Evolutionary conservation across 257 asterid species (phyloP).

Genomic region (Osmanthus fragrans): DNA sequence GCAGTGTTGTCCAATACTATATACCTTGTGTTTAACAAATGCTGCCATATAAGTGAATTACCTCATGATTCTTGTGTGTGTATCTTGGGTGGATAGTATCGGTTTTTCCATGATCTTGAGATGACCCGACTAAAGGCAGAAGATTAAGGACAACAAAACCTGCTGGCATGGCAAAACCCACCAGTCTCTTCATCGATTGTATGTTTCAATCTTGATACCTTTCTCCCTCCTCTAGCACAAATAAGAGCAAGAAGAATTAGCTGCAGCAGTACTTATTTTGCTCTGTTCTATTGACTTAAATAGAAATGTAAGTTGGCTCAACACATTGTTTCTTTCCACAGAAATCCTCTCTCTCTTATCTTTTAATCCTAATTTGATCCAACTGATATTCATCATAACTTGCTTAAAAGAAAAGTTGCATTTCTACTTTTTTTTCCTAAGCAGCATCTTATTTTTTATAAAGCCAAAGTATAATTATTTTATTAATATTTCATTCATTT

Average conservation of each 20-base stretch:
- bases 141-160: constrained; percentile 35
- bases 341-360: constrained; percentile 23
- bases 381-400: constrained; percentile 15
- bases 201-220: constrained; percentile 17
- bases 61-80: constrained; percentile 40
- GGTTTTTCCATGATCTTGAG: constrained; percentile 25
- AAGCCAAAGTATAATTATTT: constrained; percentile 37
- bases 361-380: constrained; percentile 8
- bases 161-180: constrained; percentile 24
- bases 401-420: constrained; percentile 30
- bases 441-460: constrained; percentile 30
- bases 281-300: neutral
- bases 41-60: constrained; percentile 5
- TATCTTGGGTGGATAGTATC: constrained; percentile 30
- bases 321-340: constrained; percentile 2
- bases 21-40: neutral
- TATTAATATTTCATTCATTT: constrained; percentile 31
- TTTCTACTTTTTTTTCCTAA: constrained; percentile 31
- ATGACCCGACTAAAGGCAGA: constrained; percentile 33
- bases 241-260: constrained; percentile 22
- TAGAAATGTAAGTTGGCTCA: neutral
- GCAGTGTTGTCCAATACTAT: neutral
- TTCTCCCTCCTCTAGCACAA: neutral
- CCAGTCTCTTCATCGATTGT: constrained; percentile 31
- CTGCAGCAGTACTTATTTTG: constrained; percentile 15